Evolutionary conservation across 192 early-diverging fungal species (phyloP).

Genomic region (Backusella morwellensis): DNA sequence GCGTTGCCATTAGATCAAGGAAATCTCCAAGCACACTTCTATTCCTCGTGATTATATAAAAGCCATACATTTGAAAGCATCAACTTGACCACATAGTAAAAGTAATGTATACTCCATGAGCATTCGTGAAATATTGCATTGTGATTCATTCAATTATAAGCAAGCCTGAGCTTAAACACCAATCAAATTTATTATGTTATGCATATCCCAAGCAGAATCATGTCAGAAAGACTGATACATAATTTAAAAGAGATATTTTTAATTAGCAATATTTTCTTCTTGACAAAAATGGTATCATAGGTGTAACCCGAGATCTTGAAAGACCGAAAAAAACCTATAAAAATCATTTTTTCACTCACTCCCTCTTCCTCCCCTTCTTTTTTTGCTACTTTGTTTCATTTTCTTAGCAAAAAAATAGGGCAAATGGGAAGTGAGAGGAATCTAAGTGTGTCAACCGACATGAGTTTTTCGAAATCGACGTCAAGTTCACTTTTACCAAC

Average conservation of each 20-base stretch:
- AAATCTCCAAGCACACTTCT: too few species aligned
- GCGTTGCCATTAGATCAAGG: too few species aligned
- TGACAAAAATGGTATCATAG: not conserved
- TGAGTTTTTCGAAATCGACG: not conserved
- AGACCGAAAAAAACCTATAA: not conserved
- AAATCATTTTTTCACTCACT: not conserved
- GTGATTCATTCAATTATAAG: too few species aligned
- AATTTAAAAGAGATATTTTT: not conserved
- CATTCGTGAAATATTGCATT: too few species aligned
- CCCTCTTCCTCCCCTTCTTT: not conserved
- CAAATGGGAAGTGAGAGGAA: not conserved
- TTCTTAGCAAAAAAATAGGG: not conserved
- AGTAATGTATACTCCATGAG: too few species aligned
- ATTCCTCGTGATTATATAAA: too few species aligned
- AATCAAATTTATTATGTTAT: too few species aligned
- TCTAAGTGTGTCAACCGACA: not conserved
- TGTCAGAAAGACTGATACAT: too few species aligned
- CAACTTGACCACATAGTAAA: too few species aligned
- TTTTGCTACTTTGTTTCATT: not conserved
- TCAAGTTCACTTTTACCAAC: not conserved
- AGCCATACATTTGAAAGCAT: too few species aligned
- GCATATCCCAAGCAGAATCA: too few species aligned
- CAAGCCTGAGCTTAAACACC: too few species aligned
- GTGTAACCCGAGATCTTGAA: not conserved
- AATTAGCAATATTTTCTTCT: not conserved